These are phyloP conservation scores for Bidens hawaiensis DNA, from an alignment of 140 eudicot species.

Conservation along the genomic window DNA sequence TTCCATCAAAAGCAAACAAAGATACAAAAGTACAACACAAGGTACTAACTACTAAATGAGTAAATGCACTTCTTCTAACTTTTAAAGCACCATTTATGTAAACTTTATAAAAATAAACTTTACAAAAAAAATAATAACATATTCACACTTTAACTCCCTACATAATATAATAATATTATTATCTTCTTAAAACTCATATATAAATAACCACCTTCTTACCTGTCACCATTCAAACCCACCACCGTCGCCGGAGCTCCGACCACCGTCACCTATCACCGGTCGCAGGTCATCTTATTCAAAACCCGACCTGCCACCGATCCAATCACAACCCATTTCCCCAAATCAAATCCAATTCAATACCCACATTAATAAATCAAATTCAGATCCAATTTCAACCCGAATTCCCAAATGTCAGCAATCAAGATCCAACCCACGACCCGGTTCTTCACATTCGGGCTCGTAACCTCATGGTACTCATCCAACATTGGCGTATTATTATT, in stretches of 20 bases:
- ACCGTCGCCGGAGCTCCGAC: no score
- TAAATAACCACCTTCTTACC: background rate
- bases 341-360: no score
- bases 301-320: conserved; percentile 2
- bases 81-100: background rate
- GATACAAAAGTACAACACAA: no score
- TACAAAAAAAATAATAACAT: no score
- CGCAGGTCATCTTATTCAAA: conserved; percentile 5
- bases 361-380: no score
- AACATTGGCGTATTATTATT: conserved; percentile 77
- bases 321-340: no score
- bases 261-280: no score
- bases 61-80: background rate
- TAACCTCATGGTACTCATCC: conserved; percentile 71
- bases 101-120: no score
- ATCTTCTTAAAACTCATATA: background rate
- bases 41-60: background rate
- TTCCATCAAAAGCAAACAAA: background rate
- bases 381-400: conserved; percentile 6
- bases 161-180: no score
- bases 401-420: conserved; percentile 39
- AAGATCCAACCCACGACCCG: conserved; percentile 38
- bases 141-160: no score
- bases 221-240: background rate
- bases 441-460: conserved; percentile 62